phyloP scores from a whole-genome alignment of 257 asterid genomes.

The Nicotiana obtusifolia region DNA sequence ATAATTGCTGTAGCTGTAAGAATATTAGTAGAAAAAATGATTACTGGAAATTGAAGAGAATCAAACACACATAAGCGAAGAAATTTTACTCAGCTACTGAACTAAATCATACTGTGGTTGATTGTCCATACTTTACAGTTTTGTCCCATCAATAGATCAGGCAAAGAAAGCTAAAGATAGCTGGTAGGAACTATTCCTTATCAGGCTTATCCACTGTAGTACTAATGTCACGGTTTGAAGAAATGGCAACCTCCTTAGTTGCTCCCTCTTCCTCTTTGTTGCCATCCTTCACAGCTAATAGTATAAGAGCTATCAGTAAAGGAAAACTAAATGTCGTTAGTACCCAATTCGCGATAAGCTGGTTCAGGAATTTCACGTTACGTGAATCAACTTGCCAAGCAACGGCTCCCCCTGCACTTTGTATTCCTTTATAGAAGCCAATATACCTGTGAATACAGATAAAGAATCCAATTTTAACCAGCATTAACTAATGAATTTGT shows the following conservation, averaged over 20 bases:
- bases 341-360: slow-evolving; percentile 47
- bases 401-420: slow-evolving; percentile 69
- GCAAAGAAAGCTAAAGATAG: neutral
- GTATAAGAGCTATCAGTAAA: slow-evolving; percentile 38
- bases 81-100: neutral
- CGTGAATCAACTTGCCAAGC: slow-evolving; percentile 68
- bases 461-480: neutral
- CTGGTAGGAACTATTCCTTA: neutral
- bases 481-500: neutral
- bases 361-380: slow-evolving; percentile 34
- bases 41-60: neutral
- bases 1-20: neutral
- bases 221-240: neutral
- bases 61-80: neutral
- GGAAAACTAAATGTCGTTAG: slow-evolving; percentile 55
- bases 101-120: neutral
- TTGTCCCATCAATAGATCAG: neutral
- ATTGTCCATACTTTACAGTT: neutral
- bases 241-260: neutral
- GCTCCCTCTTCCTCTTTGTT: slow-evolving; percentile 22
- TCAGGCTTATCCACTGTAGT: neutral
- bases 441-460: slow-evolving; percentile 25
- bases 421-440: slow-evolving; percentile 67
- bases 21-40: neutral
- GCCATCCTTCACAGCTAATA: slow-evolving; percentile 51